phyloP scores from a whole-genome alignment of 495 filamentous ascomycete genomes.

The Penicillium goetzii region DNA sequence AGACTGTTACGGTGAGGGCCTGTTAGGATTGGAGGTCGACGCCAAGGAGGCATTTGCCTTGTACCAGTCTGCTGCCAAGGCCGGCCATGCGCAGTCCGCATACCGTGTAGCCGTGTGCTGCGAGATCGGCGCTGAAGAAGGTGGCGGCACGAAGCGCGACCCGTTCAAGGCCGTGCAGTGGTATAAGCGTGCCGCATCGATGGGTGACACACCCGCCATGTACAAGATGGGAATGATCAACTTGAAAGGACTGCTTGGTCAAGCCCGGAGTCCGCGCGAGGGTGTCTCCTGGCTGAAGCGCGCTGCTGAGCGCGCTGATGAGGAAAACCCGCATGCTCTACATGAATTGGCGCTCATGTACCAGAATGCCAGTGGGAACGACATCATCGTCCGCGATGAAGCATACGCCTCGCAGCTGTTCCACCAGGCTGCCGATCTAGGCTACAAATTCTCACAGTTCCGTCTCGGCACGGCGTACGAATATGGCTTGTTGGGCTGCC shows the following conservation, averaged over 20 bases:
- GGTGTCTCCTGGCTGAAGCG: constrained; percentile 90
- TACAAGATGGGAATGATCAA: constrained; percentile 98
- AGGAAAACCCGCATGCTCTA: constrained; percentile 91
- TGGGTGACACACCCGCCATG: constrained; percentile 92
- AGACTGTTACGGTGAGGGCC: constrained; percentile 82
- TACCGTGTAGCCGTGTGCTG: constrained; percentile 97
- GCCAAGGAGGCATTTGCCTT: constrained; percentile 88
- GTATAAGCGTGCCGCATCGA: constrained; percentile 89
- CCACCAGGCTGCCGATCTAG: constrained; percentile 83
- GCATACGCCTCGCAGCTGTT: constrained; percentile 77
- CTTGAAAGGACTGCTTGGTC: constrained; percentile 91
- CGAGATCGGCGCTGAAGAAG: constrained; percentile 92
- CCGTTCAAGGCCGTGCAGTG: constrained; percentile 93
- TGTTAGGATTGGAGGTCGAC: constrained; percentile 71
- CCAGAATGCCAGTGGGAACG: constrained; percentile 67
- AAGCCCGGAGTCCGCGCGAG: constrained; percentile 80
- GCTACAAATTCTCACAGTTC: constrained; percentile 95
- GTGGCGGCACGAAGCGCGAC: constrained; percentile 88
- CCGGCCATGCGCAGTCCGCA: constrained; percentile 80
- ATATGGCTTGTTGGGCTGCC: constrained; percentile 81
- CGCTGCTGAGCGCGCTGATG: constrained; percentile 84
- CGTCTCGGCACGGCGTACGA: constrained; percentile 86
- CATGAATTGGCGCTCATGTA: constrained; percentile 92
- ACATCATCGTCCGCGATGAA: constrained; percentile 78
- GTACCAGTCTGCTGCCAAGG: constrained; percentile 92